These are phyloP conservation scores for Typha latifolia DNA, from an alignment of 176 grass and related monocot species.

Conservation along the genomic window DNA sequence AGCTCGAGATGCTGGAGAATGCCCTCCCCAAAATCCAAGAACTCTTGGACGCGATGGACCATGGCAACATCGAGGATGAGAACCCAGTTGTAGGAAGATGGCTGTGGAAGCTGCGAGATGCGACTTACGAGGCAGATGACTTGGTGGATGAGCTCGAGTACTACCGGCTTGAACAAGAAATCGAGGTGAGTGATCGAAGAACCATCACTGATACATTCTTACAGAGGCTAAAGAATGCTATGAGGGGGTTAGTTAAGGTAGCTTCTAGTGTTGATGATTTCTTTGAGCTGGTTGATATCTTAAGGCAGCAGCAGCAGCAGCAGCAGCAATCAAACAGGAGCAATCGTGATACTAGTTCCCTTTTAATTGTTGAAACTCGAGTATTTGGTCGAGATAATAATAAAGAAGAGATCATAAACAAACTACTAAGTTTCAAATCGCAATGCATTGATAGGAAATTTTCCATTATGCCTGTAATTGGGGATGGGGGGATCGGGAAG, in stretches of 20 bases:
- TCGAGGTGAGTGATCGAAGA: too few species aligned
- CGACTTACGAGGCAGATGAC: slow-evolving; percentile 4
- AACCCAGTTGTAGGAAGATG: slow-evolving; percentile 3
- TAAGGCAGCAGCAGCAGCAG: too few species aligned
- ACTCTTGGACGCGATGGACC: background rate
- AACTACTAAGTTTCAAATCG: background rate
- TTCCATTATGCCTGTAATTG: slow-evolving; percentile 14
- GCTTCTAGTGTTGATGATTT: too few species aligned
- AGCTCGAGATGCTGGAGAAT: background rate
- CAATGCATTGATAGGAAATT: background rate
- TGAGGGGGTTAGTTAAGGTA: too few species aligned
- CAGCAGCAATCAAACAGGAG: background rate
- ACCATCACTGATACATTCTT: too few species aligned
- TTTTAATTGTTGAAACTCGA: background rate
- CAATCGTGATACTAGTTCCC: slow-evolving; percentile 3
- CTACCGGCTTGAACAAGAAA: background rate
- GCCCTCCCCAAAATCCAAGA: background rate
- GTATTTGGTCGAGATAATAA: slow-evolving; percentile 25
- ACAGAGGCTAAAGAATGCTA: too few species aligned
- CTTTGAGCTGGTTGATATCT: too few species aligned
- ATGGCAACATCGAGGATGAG: background rate
- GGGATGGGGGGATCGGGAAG: slow-evolving; percentile 24
- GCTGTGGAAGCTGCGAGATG: slow-evolving; percentile 15
- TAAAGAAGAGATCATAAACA: background rate
- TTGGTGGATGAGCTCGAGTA: slow-evolving; percentile 25